A percentile compares a stretch with the other conserved stretches of the same genome.
Conservation (phyloP, 371 early-diverging fungal species). For the Mortierella sp. region DNA sequence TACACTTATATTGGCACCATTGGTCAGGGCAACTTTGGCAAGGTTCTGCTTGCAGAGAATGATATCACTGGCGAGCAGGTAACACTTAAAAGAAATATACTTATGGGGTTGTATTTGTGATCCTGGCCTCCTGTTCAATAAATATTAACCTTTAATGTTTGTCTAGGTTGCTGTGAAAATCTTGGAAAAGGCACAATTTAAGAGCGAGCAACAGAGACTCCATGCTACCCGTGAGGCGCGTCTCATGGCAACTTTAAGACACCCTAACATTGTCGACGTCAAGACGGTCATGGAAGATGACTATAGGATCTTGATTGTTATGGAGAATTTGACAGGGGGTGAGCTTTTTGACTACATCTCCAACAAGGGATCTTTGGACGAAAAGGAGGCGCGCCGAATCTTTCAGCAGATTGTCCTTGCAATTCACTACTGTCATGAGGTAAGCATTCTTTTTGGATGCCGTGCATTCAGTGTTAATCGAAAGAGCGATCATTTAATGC, state of each 20-base stretch:
- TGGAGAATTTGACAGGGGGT: slow-evolving; percentile 97
- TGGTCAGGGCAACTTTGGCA: slow-evolving; percentile 89
- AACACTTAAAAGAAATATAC: slow-evolving; percentile 54
- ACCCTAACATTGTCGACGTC: slow-evolving; percentile 89
- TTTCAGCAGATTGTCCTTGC: slow-evolving; percentile 97
- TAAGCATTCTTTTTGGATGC: background rate
- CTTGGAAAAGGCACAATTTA: slow-evolving; percentile 58
- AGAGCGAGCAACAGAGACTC: slow-evolving; percentile 64
- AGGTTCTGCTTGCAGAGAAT: slow-evolving; percentile 83
- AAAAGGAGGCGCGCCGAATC: slow-evolving; percentile 87
- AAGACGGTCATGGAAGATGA: slow-evolving; percentile 90
- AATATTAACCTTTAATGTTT: background rate
- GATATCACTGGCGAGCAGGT: slow-evolving; percentile 73
- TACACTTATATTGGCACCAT: slow-evolving; percentile 66
- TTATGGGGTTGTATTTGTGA: too few species aligned
- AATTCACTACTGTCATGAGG: slow-evolving; percentile 91
- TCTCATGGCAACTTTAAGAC: slow-evolving; percentile 84
- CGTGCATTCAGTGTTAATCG: background rate
- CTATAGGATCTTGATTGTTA: slow-evolving; percentile 89
- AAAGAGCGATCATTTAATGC: background rate
- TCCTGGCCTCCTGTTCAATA: background rate
- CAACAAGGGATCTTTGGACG: slow-evolving; percentile 86
- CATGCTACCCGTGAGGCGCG: slow-evolving; percentile 86
- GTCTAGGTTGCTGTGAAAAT: slow-evolving; percentile 73
- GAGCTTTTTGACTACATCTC: slow-evolving; percentile 97